Base-by-base conservation (phyloP, 2,329 filamentous ascomycete species). In the Penicillium occitanis region DNA sequence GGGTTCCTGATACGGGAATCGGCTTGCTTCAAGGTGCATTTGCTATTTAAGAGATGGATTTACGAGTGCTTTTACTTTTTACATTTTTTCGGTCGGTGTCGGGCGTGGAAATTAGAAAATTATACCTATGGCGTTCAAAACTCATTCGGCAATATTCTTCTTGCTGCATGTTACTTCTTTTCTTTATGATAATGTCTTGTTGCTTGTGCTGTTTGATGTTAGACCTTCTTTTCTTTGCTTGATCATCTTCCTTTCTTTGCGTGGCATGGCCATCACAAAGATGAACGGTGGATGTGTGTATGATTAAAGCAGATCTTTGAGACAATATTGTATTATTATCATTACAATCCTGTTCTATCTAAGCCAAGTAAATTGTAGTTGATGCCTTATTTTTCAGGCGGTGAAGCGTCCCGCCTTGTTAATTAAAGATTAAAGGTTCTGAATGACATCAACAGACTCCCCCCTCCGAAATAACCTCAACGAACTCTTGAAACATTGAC, bases 111-210 rank as follows among this genome's bases (percentile, higher is more conserved):
- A 58, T n/a, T 57, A 57, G 62, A 64, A 58, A 48, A 22, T 35
- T 48, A 64, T 64, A 48, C 62, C 62, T 64, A 33, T 48, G 62
- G 61, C 48, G 61, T 63, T 63, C 33, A 63, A 63, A 63, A 62
- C n/a, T 62, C 25, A 5, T 62, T 35, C 19, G 14, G 50, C 50
- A 19, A 55, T 33, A 25, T 22, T 37, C 19, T 40, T 55, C 19
- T 17, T 35, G 28, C 51, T 35, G 30, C n/a, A 37, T 40, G 53
- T 25, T 37, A n/a, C n/a, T 25, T 57, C 5, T 57, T 35, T 51
- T 35, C 10, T 14, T 51, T 51, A 57, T 57, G 33, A 57, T 37
- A 25, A 40, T 57, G 53, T 57, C 33, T 37, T 57, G n/a, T 57
- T 57, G 51, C 51, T 37, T 57, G 51, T 22, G n/a, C 22, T 61